Evolutionary conservation across 306 rosid genomes (phyloP).

Genomic region (Vicia faba): DNA sequence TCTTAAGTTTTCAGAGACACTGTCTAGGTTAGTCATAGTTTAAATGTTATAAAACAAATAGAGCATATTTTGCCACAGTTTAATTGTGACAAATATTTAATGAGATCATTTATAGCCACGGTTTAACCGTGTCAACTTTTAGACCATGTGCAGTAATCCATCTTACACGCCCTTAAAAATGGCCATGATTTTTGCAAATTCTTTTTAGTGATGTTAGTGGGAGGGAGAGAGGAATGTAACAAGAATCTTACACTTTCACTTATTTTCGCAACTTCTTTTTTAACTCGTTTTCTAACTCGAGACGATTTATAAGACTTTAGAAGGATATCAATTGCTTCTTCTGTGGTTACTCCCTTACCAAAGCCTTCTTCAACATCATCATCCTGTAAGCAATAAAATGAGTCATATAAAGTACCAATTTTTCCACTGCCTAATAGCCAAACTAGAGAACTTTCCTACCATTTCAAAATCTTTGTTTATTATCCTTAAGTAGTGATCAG

Average conservation of each 20-base stretch:
- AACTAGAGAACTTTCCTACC: slow-evolving; percentile 38
- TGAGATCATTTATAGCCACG: too few species aligned
- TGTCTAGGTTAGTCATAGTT: too few species aligned
- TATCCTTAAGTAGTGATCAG: slow-evolving; percentile 71
- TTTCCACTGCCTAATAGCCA: background rate
- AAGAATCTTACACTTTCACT: slow-evolving; percentile 45
- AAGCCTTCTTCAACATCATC: slow-evolving; percentile 48
- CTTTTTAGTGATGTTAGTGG: background rate
- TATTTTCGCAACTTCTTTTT: slow-evolving; percentile 42
- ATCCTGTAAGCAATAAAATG: slow-evolving; percentile 37
- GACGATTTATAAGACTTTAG: slow-evolving; percentile 46
- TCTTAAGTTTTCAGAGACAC: too few species aligned
- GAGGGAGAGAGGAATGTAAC: slow-evolving; percentile 8
- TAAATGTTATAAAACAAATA: too few species aligned
- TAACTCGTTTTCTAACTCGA: slow-evolving; percentile 40
- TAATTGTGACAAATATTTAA: too few species aligned
- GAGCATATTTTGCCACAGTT: too few species aligned
- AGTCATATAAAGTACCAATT: background rate
- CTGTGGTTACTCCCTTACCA: slow-evolving; percentile 31
- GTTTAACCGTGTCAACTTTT: too few species aligned
- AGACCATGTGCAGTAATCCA: too few species aligned
- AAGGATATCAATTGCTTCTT: slow-evolving; percentile 53
- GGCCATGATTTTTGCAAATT: background rate
- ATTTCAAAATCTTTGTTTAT: slow-evolving; percentile 76
- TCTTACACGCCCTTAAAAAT: too few species aligned